Conservation (phyloP, 192 early-diverging fungal species). For the Coemansia sp. region DNA sequence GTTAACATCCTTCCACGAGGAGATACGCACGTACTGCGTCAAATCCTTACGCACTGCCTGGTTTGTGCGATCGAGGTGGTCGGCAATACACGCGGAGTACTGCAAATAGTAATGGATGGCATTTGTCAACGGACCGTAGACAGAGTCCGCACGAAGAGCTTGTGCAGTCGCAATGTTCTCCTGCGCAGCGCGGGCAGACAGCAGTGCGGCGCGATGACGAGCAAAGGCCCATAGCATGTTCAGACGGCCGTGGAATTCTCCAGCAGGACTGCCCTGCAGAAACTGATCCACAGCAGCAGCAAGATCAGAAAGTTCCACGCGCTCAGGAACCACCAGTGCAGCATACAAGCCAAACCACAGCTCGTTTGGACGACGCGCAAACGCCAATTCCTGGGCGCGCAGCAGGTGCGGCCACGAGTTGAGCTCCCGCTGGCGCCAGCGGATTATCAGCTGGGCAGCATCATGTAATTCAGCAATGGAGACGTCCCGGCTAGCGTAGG, state of each 20-base stretch:
- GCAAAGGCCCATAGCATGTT: conserved; percentile 64
- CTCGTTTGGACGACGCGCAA: conserved; percentile 60
- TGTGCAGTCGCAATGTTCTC: not conserved
- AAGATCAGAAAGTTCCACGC: conserved; percentile 22
- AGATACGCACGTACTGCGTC: conserved; percentile 91
- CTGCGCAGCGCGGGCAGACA: conserved; percentile 1
- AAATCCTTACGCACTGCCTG: conserved; percentile 86
- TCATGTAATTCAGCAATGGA: conserved; percentile 66
- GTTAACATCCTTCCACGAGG: conserved; percentile 96
- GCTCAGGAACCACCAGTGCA: conserved; percentile 17
- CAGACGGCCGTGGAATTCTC: conserved; percentile 78
- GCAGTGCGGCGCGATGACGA: conserved; percentile 23
- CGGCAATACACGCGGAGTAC: conserved; percentile 60
- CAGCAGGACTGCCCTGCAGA: conserved; percentile 69
- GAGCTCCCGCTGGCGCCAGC: conserved; percentile 92
- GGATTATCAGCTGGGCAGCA: conserved; percentile 70
- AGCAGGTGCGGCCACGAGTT: conserved; percentile 87
- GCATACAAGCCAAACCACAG: conserved; percentile 89
- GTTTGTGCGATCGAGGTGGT: conserved; percentile 58
- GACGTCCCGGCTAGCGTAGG: conserved; percentile 77
- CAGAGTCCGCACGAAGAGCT: conserved; percentile 11
- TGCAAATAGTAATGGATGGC: conserved; percentile 80
- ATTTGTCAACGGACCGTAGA: conserved; percentile 58
- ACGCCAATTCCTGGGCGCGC: conserved; percentile 73
- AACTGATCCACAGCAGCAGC: conserved; percentile 80